These are phyloP conservation scores for Xylariaceae sp. DNA, from an alignment of 2,329 filamentous ascomycete species.

Conservation along the genomic window DNA sequence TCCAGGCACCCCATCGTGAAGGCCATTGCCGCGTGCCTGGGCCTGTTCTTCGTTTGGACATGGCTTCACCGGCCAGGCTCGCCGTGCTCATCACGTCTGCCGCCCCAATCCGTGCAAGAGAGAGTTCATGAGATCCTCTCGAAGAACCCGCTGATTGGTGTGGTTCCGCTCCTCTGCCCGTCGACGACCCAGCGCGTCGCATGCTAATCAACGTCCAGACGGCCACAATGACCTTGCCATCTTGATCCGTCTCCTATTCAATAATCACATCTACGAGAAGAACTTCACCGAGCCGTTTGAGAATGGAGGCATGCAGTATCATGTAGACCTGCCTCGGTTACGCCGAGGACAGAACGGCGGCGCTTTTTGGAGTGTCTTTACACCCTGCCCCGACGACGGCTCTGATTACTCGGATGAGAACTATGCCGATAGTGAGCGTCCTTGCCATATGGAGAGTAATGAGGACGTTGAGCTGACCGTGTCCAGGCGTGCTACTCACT, in stretches of 20 bases:
- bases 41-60: constrained; percentile 16
- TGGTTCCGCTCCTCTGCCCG: background rate
- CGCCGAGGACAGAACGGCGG: constrained; percentile 66
- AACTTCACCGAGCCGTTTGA: constrained; percentile 71
- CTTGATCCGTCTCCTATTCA: constrained; percentile 55
- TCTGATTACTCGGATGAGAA: constrained; percentile 66
- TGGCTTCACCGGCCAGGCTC: no score
- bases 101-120: constrained; percentile 33
- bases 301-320: constrained; percentile 56
- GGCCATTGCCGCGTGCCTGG: constrained; percentile 10
- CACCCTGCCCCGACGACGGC: constrained; percentile 65
- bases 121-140: constrained; percentile 39
- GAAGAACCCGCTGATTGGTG: constrained; percentile 43
- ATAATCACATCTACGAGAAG: constrained; percentile 69
- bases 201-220: constrained; percentile 43
- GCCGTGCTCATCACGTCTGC: constrained; percentile 17
- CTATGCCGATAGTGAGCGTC: constrained; percentile 56
- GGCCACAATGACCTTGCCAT: constrained; percentile 87
- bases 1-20: constrained; percentile 10
- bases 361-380: constrained; percentile 88
- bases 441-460: background rate
- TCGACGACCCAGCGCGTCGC: no score
- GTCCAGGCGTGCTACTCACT: constrained; percentile 58
- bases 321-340: constrained; percentile 76
- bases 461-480: constrained; percentile 6